Base-by-base conservation (phyloP, 768 basidiomycete genomes). In the Glaciozyma martinii region DNA sequence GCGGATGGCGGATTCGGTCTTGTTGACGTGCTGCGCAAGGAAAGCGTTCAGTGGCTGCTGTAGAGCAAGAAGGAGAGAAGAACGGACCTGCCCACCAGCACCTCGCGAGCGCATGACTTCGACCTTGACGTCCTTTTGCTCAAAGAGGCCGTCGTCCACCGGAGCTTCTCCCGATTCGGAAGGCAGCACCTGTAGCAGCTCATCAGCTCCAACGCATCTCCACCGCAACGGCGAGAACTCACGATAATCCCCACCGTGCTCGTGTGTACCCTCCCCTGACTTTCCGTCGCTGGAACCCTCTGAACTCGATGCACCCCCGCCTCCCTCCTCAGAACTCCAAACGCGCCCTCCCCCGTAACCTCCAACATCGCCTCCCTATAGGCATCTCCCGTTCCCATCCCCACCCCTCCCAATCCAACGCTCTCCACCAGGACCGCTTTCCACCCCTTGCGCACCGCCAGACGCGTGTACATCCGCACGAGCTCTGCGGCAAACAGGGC, bases 61-160 rank as follows among this genome's bases (percentile, higher is more conserved):
- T n/a, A n/a, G 5, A 25, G 40, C 3, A 27, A 19, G 23, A 56
- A 23, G 37, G 7, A 33, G 37, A 40, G 23, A 5, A 5, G 1
- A 18, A 71, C 79, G 60, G 66, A 90, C 90, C 81, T 95, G 93
- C 21, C 95, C 94, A 53, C 95, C 95, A 10, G 95, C 94, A 30
- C 95, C 95, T n/a, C 90, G 80, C 0, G 95, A 83, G 30, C 95
- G 85, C 92, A 97, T 95, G 55, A 95, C 90, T 75, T 98, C 94
- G 6, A 91, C 74, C 71, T 83, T 87, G 37, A 98, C 84, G 57
- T 99, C 95, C 60, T 88, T 87, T 42, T 76, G 76, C 57, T 81
- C 80, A 78, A 93, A 85, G 19, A 80, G 79, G 69, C 90, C 85
- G 1, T 93, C 79, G 23, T 85, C 81, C n/a, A 88, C 83, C 1